These are phyloP conservation scores for Kwoniella newhampshirensis DNA, from an alignment of 768 basidiomycete genomes.

Conservation along the genomic window DNA sequence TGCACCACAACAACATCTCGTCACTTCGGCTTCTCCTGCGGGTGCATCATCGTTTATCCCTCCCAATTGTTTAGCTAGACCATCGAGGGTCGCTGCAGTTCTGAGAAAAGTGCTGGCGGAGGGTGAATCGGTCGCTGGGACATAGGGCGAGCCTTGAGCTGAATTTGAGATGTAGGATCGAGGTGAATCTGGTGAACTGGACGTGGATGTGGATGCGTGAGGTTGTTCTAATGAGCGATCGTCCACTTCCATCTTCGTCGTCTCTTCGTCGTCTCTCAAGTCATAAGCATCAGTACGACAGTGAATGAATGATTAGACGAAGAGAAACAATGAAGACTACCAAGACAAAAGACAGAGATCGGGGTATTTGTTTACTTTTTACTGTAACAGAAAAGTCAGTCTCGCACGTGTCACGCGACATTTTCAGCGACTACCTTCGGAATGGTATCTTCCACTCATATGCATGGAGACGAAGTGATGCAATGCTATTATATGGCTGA, in stretches of 20 bases:
- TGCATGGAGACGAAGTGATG: too few species aligned
- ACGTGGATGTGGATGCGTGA: not conserved
- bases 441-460: too few species aligned
- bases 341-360: too few species aligned
- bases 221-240: not conserved
- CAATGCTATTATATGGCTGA: too few species aligned
- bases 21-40: not conserved
- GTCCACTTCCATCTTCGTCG: too few species aligned
- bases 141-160: not conserved
- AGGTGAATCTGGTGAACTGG: slow-evolving; percentile 1
- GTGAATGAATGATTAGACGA: too few species aligned
- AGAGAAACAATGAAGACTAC: too few species aligned
- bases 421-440: too few species aligned
- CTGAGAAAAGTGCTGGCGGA: slow-evolving; percentile 34
- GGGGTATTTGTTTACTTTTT: not conserved
- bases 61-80: slow-evolving; percentile 39
- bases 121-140: slow-evolving; percentile 35
- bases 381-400: too few species aligned
- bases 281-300: too few species aligned
- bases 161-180: not conserved
- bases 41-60: slow-evolving; percentile 21
- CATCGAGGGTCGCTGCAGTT: slow-evolving; percentile 46
- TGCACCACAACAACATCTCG: slow-evolving; percentile 66
- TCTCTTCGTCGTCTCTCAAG: too few species aligned
- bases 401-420: too few species aligned